phyloP scores from a whole-genome alignment of 257 asterid species.

The Fraxinus anomala region DNA sequence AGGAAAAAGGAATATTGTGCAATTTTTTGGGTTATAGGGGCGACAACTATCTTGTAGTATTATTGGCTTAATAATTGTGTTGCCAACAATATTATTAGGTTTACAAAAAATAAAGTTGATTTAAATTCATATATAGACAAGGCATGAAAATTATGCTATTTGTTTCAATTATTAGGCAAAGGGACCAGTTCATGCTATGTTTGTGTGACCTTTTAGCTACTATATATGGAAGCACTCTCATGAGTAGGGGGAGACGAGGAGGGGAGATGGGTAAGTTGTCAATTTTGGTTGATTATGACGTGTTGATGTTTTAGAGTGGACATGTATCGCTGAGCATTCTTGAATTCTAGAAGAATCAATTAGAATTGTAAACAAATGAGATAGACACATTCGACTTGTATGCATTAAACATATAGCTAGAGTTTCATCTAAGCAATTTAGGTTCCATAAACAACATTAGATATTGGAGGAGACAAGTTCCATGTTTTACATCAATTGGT shows the following conservation, averaged over 20 bases:
- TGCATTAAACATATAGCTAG: neutral
- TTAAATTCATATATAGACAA: neutral
- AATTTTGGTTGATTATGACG: neutral
- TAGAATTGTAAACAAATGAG: neutral
- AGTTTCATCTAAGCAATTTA: too few relatives aligned
- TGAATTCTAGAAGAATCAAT: neutral
- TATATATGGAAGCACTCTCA: too few relatives aligned
- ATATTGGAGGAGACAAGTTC: neutral
- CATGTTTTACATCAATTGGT: neutral
- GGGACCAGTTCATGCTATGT: constrained; percentile 13
- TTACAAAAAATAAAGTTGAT: neutral
- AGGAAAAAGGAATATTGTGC: neutral
- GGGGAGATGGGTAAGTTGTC: too few relatives aligned
- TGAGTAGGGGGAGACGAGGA: too few relatives aligned
- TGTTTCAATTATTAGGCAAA: constrained; percentile 23
- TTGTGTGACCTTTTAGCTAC: too few relatives aligned
- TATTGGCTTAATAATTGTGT: constrained; percentile 6
- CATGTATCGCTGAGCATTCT: neutral
- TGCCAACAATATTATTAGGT: constrained; percentile 8
- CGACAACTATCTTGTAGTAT: neutral
- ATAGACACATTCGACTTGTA: neutral
- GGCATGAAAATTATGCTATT: constrained; percentile 17
- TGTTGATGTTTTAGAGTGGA: too few relatives aligned
- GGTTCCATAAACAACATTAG: neutral
- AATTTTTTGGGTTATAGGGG: neutral